These are phyloP conservation scores for Entonaema liquescens DNA, from an alignment of 495 filamentous ascomycete genomes.

Conservation along the genomic window DNA sequence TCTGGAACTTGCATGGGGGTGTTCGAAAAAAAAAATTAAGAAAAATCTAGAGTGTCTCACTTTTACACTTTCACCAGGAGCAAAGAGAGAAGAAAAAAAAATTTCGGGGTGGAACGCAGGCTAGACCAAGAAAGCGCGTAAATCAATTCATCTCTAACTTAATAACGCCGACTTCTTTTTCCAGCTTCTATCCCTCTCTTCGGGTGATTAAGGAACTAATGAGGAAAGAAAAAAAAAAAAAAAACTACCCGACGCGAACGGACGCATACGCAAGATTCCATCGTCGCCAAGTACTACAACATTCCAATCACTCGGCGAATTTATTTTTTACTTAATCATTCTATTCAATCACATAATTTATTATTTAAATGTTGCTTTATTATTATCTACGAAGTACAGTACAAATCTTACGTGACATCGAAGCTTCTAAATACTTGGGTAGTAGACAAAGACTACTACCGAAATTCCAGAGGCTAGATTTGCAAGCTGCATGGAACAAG, in stretches of 20 bases:
- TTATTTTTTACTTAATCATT: too few relatives aligned
- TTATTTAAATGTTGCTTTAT: too few relatives aligned
- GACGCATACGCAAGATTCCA: conserved; percentile 23
- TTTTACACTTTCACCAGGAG: conserved; percentile 24
- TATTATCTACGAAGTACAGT: not conserved
- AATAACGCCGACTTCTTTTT: conserved; percentile 9
- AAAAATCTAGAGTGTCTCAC: conserved; percentile 42
- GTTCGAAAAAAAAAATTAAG: conserved; percentile 21
- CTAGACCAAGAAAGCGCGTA: conserved; percentile 31
- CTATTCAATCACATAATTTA: too few relatives aligned
- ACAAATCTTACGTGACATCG: not conserved
- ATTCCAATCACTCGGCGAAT: too few relatives aligned
- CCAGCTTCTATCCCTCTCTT: conserved; percentile 6
- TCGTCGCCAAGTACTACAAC: not conserved
- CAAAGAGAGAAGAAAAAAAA: conserved; percentile 28
- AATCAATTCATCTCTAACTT: conserved; percentile 16
- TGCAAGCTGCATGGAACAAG: conserved; percentile 17
- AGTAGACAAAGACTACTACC: not conserved
- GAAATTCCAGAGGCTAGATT: conserved; percentile 22
- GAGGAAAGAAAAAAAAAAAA: not conserved
- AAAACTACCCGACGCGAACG: conserved; percentile 30
- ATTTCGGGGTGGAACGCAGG: conserved; percentile 17
- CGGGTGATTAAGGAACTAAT: conserved; percentile 17
- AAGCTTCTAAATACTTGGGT: not conserved
- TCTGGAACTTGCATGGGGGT: conserved; percentile 17